Percentiles rank a stretch among this genome's conserved stretches.
Conservation (phyloP, 2,329 filamentous ascomycete species). For the Botryotinia narcissicola region DNA sequence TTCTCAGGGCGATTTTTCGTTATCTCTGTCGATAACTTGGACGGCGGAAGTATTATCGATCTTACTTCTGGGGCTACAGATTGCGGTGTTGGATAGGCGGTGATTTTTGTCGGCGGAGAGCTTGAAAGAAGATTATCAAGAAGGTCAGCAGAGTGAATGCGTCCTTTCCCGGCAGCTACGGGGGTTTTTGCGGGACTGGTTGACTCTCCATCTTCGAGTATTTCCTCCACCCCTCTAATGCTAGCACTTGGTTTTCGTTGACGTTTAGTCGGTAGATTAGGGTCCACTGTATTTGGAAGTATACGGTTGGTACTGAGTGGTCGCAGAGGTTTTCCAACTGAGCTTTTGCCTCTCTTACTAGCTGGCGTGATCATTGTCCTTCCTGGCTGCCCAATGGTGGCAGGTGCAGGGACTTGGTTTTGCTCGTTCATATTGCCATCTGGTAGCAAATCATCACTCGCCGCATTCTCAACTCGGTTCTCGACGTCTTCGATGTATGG, state of each 20-base stretch:
- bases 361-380: constrained; percentile 19
- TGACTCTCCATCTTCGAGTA: constrained; percentile 33
- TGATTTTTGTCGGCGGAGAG: background rate
- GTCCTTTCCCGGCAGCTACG: background rate
- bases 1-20: background rate
- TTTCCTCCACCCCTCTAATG: constrained; percentile 23
- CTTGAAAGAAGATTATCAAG: constrained; percentile 28
- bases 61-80: constrained; percentile 1
- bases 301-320: constrained; percentile 35
- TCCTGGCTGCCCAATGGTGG: background rate
- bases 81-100: background rate
- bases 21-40: background rate
- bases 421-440: constrained; percentile 9
- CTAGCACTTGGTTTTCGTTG: constrained; percentile 20
- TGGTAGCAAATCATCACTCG: constrained; percentile 6
- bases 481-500: background rate
- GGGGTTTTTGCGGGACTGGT: background rate
- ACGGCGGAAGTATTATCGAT: background rate
- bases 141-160: background rate
- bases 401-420: background rate
- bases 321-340: constrained; percentile 27
- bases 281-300: constrained; percentile 29
- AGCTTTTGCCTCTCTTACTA: constrained; percentile 5
- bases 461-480: background rate
- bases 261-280: constrained; percentile 24